Evolutionary conservation across 2,329 filamentous ascomycete genomes (phyloP), one percentile per base, ranked within the genome.

Genomic region (Fusarium tricinctum): DNA sequence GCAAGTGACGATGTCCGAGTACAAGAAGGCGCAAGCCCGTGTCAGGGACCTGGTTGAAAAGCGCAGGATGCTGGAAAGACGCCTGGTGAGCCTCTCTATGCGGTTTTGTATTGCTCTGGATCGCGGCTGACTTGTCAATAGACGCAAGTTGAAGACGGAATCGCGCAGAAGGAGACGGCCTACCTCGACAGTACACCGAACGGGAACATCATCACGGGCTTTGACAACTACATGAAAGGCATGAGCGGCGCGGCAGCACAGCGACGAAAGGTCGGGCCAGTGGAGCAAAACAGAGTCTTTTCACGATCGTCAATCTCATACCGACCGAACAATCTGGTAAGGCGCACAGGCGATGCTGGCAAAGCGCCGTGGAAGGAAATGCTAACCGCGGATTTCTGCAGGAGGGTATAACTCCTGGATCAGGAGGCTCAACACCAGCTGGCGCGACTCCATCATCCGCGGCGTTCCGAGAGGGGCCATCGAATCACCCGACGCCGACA

Each of bases 221-320:
- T 99, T 79, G 96, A 99, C 79, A 97, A 94, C 77, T 99, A 98
- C 82, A 97, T 97, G 84, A 99, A 99, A 80, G 94, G 93, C 55
- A 87, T 86, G 19, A 86, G 88, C 10, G 87, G 88, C n/a, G 83
- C 85, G 3, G 85, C 86, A 6, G 85, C 89, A 13, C 84, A 88
- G 70, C 84, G 91, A 75, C 87, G 89, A 74, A 88, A 91, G 78
- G 84, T 86, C 23, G 86, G 87, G 7, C 82, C 91, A 48, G 85
- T 84, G 63, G 92, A 94, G 52, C 85, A 87, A 71, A 92, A 93
- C 76, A 85, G 91, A 67, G 90, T 95, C 55, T 95, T 95, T 78
- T 88, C 89, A 59, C 81, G 85, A 69, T 88, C 87, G 19, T 88
- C 88, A n/a, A 82, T 89, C 39, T 89, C 87, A 3, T 89, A 89